Percentiles rank a stretch among this genome's conserved stretches.
Conservation (phyloP, 2,329 filamentous ascomycete genomes). For the Fusarium lyarnte region DNA sequence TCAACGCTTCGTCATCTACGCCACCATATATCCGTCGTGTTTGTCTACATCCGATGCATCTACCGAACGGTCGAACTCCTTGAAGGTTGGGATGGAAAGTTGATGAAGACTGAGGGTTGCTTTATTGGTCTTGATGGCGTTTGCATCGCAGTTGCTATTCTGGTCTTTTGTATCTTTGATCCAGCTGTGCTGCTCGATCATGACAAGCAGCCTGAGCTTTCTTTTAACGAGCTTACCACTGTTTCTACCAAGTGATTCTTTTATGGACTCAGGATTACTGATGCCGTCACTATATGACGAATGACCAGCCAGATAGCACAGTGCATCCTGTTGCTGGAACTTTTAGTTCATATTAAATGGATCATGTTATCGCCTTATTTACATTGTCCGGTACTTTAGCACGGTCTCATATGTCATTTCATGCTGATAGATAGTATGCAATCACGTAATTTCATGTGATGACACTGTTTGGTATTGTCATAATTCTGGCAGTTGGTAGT, state of each 20-base stretch:
- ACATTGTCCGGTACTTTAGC: neutral
- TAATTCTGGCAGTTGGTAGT: neutral
- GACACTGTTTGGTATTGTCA: neutral
- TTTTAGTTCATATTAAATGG: neutral
- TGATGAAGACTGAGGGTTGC: slow-evolving; percentile 60
- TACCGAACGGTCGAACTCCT: slow-evolving; percentile 61
- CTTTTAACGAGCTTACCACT: slow-evolving; percentile 16
- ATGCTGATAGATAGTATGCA: no score
- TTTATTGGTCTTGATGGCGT: slow-evolving; percentile 61
- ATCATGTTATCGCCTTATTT: neutral
- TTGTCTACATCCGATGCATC: slow-evolving; percentile 59
- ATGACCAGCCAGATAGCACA: neutral
- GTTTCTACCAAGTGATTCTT: neutral
- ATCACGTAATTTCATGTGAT: neutral
- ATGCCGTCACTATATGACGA: accelerated
- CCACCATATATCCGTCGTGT: slow-evolving; percentile 54
- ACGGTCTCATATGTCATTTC: neutral
- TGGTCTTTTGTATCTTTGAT: slow-evolving; percentile 47
- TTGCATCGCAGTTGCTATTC: slow-evolving; percentile 59
- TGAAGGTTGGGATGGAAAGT: slow-evolving; percentile 59
- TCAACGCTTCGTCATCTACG: slow-evolving; percentile 43
- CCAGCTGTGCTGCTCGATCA: slow-evolving; percentile 41
- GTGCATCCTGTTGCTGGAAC: accelerated
- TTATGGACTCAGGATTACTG: accelerated
- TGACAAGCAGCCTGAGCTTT: neutral